Percentiles rank a stretch among this genome's conserved stretches.
Evolutionary conservation across 257 asterid species (phyloP).

Genomic region (Ilex asprella): DNA sequence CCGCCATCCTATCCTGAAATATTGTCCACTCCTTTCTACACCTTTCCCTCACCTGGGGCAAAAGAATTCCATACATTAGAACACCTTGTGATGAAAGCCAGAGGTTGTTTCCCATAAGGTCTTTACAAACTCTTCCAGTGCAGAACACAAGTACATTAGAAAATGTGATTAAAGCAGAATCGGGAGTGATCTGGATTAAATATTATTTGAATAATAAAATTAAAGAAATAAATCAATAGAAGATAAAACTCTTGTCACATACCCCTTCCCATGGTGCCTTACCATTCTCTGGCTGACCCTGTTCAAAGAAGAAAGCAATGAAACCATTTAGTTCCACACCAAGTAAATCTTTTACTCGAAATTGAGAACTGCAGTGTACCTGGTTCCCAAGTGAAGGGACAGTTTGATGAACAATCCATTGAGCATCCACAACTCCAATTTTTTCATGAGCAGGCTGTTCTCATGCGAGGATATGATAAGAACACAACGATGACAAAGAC

Average conservation of each 20-base stretch:
- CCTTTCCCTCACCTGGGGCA: constrained; percentile 68
- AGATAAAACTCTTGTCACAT: constrained; percentile 9
- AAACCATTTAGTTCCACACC: not conserved
- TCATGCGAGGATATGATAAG: constrained; percentile 2
- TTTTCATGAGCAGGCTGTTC: constrained; percentile 87
- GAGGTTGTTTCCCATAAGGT: not conserved
- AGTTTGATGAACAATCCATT: constrained; percentile 94
- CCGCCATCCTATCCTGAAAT: constrained; percentile 65
- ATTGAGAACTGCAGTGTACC: constrained; percentile 26
- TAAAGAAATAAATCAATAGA: not conserved
- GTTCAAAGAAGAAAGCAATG: constrained; percentile 14
- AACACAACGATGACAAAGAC: not conserved
- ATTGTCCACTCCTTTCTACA: constrained; percentile 75
- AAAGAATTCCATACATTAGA: not conserved
- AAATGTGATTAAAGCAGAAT: not conserved
- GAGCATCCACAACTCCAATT: constrained; percentile 90
- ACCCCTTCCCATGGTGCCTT: constrained; percentile 99
- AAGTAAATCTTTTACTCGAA: not conserved
- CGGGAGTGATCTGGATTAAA: not conserved
- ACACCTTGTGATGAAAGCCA: not conserved
- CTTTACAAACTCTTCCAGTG: not conserved
- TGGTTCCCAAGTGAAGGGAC: constrained; percentile 93
- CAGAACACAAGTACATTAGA: not conserved
- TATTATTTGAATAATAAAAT: not conserved
- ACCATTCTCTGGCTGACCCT: constrained; percentile 78